Evolutionary conservation across 2,329 filamentous ascomycete genomes (phyloP).

Genomic region (Diaporthe batatas): DNA sequence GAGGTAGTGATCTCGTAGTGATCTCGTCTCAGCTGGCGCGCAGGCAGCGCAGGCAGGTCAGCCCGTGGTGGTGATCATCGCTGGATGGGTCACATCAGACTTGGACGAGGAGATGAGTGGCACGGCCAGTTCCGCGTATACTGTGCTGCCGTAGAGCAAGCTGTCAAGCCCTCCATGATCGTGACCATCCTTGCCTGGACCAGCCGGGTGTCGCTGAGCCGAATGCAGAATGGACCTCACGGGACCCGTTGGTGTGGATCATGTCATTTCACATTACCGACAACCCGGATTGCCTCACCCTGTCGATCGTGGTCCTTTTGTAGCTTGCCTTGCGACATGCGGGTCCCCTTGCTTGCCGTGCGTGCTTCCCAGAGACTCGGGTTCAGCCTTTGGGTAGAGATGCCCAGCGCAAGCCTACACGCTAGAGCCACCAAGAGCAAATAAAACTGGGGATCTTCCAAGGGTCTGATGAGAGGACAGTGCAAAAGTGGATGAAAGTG

Average conservation of each 20-base stretch:
- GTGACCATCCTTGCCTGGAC: not conserved
- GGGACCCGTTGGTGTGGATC: constrained; percentile 30
- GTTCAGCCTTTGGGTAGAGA: not conserved
- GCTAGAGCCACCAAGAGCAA: not conserved
- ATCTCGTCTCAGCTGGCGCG: constrained; percentile 23
- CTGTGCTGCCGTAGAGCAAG: not conserved
- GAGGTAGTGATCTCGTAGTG: constrained; percentile 25
- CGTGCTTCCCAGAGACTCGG: constrained; percentile 15
- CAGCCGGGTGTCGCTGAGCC: constrained; percentile 18
- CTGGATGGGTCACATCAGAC: constrained; percentile 11
- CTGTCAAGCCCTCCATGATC: not conserved
- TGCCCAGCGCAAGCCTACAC: not conserved
- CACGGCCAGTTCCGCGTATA: constrained; percentile 8
- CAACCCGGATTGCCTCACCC: constrained; percentile 29
- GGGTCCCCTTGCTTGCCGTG: constrained; percentile 9
- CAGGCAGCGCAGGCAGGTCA: not conserved
- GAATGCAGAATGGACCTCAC: constrained; percentile 17
- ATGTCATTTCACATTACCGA: constrained; percentile 28
- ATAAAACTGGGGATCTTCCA: not conserved
- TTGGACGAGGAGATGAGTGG: constrained; percentile 17
- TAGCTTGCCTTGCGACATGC: constrained; percentile 15
- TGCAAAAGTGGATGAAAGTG: constrained; percentile 4
- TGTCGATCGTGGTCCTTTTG: constrained; percentile 30
- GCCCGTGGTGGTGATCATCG: not conserved
- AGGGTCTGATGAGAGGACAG: constrained; percentile 1